These are phyloP conservation scores for Alternaria novae-zelandiae DNA, from an alignment of 2,329 filamentous ascomycete species.

Conservation along the genomic window DNA sequence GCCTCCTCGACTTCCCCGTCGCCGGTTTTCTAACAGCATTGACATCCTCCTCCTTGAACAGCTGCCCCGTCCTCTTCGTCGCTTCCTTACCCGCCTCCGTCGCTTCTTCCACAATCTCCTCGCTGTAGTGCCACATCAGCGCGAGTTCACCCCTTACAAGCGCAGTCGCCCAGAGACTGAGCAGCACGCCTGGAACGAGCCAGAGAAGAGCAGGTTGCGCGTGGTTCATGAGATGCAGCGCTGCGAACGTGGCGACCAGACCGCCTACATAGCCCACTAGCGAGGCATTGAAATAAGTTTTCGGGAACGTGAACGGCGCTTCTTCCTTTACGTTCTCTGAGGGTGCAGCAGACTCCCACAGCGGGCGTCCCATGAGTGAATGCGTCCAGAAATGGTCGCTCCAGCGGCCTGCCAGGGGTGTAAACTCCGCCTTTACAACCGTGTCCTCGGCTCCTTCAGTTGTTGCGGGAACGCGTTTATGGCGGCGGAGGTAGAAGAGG, in stretches of 20 bases:
- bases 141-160: slow-evolving; percentile 72
- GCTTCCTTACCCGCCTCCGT: neutral
- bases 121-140: slow-evolving; percentile 82
- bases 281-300: slow-evolving; percentile 83
- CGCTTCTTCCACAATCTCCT: slow-evolving; percentile 58
- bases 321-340: slow-evolving; percentile 19
- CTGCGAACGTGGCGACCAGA: slow-evolving; percentile 76
- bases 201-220: slow-evolving; percentile 92
- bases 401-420: slow-evolving; percentile 71
- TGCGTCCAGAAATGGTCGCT: slow-evolving; percentile 82
- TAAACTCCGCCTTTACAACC: slow-evolving; percentile 50
- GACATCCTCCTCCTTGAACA: slow-evolving; percentile 6
- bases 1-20: slow-evolving; percentile 19
- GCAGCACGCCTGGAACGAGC: slow-evolving; percentile 84
- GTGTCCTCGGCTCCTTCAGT: slow-evolving; percentile 16
- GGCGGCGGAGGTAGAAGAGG: slow-evolving; percentile 76
- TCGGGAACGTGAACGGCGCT: slow-evolving; percentile 66
- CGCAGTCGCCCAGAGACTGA: slow-evolving; percentile 77
- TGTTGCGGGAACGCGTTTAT: slow-evolving; percentile 46
- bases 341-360: slow-evolving; percentile 21
- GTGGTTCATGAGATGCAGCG: slow-evolving; percentile 78
- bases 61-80: slow-evolving; percentile 12
- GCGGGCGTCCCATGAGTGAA: slow-evolving; percentile 37
- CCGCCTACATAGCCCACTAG: slow-evolving; percentile 78
- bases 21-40: neutral